Conservation (phyloP, 2,329 filamentous ascomycete genomes). For the Trichoderma guizhouense region DNA sequence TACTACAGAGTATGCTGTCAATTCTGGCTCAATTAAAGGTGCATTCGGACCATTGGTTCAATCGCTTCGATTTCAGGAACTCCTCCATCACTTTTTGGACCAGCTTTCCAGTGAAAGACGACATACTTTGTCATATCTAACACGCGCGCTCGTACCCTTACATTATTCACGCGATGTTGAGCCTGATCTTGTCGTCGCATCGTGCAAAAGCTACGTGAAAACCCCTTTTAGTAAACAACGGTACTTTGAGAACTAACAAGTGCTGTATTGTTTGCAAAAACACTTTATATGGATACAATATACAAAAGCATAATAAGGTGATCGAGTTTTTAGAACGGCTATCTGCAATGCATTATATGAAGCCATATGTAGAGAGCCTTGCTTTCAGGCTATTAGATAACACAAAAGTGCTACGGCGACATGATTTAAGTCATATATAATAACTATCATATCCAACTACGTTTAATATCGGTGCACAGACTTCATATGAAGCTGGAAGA, state of each 20-base stretch:
- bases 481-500: background rate
- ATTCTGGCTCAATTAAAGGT: background rate
- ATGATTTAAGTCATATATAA: too few species aligned
- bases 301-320: background rate
- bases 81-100: background rate
- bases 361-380: background rate
- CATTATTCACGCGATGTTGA: background rate
- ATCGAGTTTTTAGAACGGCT: too few species aligned
- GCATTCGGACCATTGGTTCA: background rate
- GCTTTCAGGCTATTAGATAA: background rate
- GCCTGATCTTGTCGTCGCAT: background rate
- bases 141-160: background rate
- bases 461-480: background rate
- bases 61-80: background rate
- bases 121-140: background rate
- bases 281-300: background rate
- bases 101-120: accelerated
- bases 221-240: background rate
- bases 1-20: background rate
- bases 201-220: too few species aligned
- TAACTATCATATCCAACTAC: background rate
- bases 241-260: background rate
- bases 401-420: too few species aligned
- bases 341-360: background rate
- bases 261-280: background rate